phyloP scores from a whole-genome alignment of 2,329 filamentous ascomycete genomes.

The Teratosphaeria zuluensis region DNA sequence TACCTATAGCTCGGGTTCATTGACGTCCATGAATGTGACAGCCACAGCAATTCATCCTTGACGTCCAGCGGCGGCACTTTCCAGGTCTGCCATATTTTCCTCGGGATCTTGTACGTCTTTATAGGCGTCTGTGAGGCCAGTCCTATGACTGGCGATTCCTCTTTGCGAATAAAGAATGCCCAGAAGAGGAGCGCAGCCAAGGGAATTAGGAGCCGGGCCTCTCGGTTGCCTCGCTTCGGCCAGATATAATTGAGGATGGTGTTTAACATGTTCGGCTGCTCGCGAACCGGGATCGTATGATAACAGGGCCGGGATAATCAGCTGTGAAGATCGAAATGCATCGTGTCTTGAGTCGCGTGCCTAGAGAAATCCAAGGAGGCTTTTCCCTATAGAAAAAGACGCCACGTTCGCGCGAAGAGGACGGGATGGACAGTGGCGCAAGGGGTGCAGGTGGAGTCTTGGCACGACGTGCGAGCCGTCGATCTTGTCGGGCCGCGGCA shows the following conservation, averaged over 20 bases:
- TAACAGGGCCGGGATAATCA: neutral
- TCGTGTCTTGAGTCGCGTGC: neutral
- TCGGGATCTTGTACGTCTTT: constrained; percentile 1
- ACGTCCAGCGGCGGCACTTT: neutral
- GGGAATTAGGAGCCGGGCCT: neutral
- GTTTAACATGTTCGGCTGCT: neutral
- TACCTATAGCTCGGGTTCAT: constrained; percentile 9
- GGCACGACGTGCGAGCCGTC: neutral
- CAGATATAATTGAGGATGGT: neutral
- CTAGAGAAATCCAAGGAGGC: neutral
- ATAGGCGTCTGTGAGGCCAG: neutral
- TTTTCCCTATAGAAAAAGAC: neutral
- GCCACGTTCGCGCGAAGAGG: neutral
- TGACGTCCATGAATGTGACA: constrained; percentile 5
- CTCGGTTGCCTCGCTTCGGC: neutral
- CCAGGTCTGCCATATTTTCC: constrained; percentile 10
- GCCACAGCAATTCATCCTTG: constrained; percentile 3
- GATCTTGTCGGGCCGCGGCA: neutral
- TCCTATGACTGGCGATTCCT: neutral
- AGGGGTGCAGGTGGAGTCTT: neutral
- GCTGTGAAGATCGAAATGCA: neutral
- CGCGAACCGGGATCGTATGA: neutral
- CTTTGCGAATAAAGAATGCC: neutral
- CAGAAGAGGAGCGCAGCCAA: neutral
- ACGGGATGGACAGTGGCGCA: neutral